Base-by-base conservation (phyloP, 2,329 filamentous ascomycete species). In the Ceratocystis colombiana region DNA sequence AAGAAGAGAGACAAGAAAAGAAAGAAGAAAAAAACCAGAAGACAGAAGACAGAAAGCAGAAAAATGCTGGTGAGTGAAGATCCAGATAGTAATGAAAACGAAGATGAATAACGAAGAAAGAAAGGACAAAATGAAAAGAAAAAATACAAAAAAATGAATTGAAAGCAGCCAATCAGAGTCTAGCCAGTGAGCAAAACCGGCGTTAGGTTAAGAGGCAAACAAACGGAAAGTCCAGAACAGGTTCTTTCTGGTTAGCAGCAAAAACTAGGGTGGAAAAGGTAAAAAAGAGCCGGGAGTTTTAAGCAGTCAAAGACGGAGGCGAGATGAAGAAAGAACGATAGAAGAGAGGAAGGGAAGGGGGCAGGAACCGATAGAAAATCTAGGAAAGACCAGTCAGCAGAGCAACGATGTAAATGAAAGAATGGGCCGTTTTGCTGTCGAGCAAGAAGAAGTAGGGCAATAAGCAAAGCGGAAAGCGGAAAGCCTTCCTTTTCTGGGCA, bases 391-490 rank as follows among this genome's bases (percentile, higher is more conserved):
- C 41, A 17, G 61, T 28, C n/a, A 37, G 28, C 48, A 53, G 61
- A 44, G 44, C 61, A 69, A 68, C 63, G 62, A 22, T 61, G 67
- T 12, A 65, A 53, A 62, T 12, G 61, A 37, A 50, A 62, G 45
- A 55, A 50, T 57, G 37, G 45, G n/a, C 50, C 48, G 64, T 41
- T 25, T 44, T 53, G 46, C 50, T 28, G 10, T 25, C 15, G 20
- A n/a, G 59, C 33, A 41, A 68, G 48, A 41, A 68, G 48, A 48
- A 33, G 30, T 7, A 33, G 5, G 48, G 57, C 62, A 65, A 63
- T 22, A 64, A n/a, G 30, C 15, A 22, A 20, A 64, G 30, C 25
- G 12, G 44, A 53, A 64, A 37, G 37, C 25, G 30, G 33, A 1
- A 55, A 28, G 8, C 12, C 25, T 57, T 57, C 53, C 53, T 57